Conservation (phyloP, 192 early-diverging fungal genomes). For the Rhizoclosmatium sp. region DNA sequence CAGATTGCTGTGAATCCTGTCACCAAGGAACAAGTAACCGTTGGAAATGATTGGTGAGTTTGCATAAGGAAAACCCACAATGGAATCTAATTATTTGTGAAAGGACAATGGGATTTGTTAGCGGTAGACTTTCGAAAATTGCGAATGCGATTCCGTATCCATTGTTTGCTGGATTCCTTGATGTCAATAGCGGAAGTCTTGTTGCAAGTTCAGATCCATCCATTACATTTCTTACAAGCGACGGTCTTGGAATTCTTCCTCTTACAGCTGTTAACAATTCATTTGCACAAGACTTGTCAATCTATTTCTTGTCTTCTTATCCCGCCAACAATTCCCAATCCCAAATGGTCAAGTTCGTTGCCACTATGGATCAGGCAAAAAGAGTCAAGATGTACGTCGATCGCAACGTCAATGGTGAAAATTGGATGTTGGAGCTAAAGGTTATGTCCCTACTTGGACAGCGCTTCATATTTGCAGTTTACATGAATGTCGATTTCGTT, state of each 20-base stretch:
- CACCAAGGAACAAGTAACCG: background rate
- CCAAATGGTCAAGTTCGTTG: background rate
- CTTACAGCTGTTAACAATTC: background rate
- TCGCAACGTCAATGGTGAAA: background rate
- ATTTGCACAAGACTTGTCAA: background rate
- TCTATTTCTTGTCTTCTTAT: background rate
- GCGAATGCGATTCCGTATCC: background rate
- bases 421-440: background rate
- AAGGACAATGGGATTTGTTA: background rate
- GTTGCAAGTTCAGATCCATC: background rate
- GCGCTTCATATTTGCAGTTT: background rate
- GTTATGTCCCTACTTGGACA: background rate
- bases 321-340: background rate
- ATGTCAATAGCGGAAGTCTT: background rate
- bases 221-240: background rate
- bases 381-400: background rate
- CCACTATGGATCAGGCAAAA: background rate
- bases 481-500: slow-evolving; percentile 16
- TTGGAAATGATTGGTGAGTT: slow-evolving; percentile 12
- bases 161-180: background rate
- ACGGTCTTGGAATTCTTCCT: background rate
- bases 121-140: background rate
- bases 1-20: slow-evolving; percentile 2
- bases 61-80: too few species aligned
- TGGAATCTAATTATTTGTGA: too few species aligned